Evolutionary conservation across 2,329 filamentous ascomycete species (phyloP).

Genomic region (Aspergillus quadrilineatus): DNA sequence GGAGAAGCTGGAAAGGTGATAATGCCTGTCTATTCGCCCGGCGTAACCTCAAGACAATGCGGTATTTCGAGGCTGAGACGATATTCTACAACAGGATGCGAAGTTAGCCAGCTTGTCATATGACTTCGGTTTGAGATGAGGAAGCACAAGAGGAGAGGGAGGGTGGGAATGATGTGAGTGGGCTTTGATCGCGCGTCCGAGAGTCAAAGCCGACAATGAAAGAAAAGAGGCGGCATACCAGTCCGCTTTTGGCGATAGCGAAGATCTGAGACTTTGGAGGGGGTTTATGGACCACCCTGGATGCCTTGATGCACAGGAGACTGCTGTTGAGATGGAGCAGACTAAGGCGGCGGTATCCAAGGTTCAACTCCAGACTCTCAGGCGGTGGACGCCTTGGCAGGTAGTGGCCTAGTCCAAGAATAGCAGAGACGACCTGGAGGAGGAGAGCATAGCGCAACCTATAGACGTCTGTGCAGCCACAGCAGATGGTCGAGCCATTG

Average conservation of each 20-base stretch:
- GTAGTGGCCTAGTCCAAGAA: conserved; percentile 18
- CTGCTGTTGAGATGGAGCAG: neutral
- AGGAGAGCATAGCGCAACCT: conserved; percentile 6
- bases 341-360: conserved; percentile 7
- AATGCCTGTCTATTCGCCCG: conserved; percentile 7
- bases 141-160: conserved; percentile 7
- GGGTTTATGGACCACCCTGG: neutral
- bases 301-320: conserved; percentile 1
- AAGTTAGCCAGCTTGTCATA: conserved; percentile 21
- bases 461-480: conserved; percentile 4
- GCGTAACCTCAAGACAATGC: conserved; percentile 17
- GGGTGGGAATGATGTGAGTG: conserved; percentile 10
- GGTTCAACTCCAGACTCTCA: conserved; percentile 5
- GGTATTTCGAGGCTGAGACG: conserved; percentile 17
- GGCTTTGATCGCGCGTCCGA: conserved; percentile 3
- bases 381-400: conserved; percentile 10
- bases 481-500: conserved; percentile 6
- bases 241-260: conserved; percentile 1
- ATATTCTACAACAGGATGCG: conserved; percentile 19
- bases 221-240: conserved; percentile 14
- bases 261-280: conserved; percentile 3
- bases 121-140: conserved; percentile 14
- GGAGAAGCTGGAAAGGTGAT: conserved; percentile 16
- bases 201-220: neutral
- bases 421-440: conserved; percentile 11